Conservation (phyloP, 1,284 basidiomycete species). For the Trichosporon faecale region DNA sequence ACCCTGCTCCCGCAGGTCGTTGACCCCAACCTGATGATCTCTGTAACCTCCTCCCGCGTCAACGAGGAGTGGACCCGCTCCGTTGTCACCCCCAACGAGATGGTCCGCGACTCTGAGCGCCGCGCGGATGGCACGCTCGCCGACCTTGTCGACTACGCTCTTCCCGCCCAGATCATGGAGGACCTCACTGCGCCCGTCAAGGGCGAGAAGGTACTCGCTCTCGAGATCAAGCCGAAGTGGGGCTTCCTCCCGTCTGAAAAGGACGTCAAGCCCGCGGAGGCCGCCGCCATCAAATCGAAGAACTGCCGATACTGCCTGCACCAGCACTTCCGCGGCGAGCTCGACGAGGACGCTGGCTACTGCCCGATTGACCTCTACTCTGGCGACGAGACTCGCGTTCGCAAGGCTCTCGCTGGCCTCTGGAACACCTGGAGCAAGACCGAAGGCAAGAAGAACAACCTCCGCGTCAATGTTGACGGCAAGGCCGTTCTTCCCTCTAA, state of each 20-base stretch:
- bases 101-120: constrained; percentile 59
- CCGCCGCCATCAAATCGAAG: constrained; percentile 61
- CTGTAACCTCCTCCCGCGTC: constrained; percentile 58
- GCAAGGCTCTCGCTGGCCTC: constrained; percentile 65
- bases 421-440: constrained; percentile 68
- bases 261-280: constrained; percentile 60
- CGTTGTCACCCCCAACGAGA: constrained; percentile 57
- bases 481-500: constrained; percentile 60
- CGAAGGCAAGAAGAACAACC: constrained; percentile 68
- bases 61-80: constrained; percentile 62
- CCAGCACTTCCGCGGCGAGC: constrained; percentile 56
- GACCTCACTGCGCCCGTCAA: constrained; percentile 61
- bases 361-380: constrained; percentile 88
- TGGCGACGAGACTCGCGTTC: constrained; percentile 59
- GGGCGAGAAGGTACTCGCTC: constrained; percentile 54
- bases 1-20: constrained; percentile 55
- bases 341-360: constrained; percentile 53
- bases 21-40: constrained; percentile 60
- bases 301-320: constrained; percentile 89
- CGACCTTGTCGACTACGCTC: constrained; percentile 57
- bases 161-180: constrained; percentile 59
- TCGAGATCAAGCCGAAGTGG: constrained; percentile 98
- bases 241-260: constrained; percentile 69
- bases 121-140: constrained; percentile 55
- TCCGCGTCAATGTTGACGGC: constrained; percentile 71